Conservation (phyloP, 169 alveolate species). For the Plasmodium vinckei region DNA sequence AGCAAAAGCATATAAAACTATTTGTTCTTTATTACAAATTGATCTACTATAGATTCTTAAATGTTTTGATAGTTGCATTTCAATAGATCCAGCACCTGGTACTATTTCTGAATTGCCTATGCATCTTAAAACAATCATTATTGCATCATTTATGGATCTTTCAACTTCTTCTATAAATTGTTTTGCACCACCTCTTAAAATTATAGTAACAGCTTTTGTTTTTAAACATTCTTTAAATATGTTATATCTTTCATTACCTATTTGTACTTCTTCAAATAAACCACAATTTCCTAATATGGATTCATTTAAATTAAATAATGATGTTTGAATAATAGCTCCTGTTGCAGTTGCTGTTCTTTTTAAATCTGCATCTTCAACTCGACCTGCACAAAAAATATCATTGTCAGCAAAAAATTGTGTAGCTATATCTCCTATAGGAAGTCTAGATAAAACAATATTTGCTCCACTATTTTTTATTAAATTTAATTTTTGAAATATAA, state of each 20-base stretch:
- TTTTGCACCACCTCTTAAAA: conserved; percentile 98
- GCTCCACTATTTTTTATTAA: conserved; percentile 94
- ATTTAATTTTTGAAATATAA: conserved; percentile 95
- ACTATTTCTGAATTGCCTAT: conserved; percentile 92
- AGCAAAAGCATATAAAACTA: conserved; percentile 94
- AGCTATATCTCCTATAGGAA: conserved; percentile 99
- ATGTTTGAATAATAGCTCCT: conserved; percentile 96
- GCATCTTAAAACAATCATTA: conserved; percentile 96
- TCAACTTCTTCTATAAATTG: conserved; percentile 98
- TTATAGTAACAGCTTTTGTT: conserved; percentile 94
- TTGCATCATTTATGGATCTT: conserved; percentile 97
- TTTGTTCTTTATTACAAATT: conserved; percentile 94
- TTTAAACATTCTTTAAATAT: conserved; percentile 94
- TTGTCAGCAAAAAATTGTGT: conserved; percentile 98
- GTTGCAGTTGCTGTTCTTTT: conserved; percentile 95
- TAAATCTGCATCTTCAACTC: conserved; percentile 97
- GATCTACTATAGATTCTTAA: conserved; percentile 84
- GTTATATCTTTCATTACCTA: conserved; percentile 98
- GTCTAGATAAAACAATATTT: conserved; percentile 94
- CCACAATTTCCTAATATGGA: conserved; percentile 97
- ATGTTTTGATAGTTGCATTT: conserved; percentile 84
- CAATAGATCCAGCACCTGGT: conserved; percentile 99
- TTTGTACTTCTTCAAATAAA: conserved; percentile 96
- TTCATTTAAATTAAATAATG: conserved; percentile 92
- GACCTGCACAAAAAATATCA: conserved; percentile 97